Evolutionary conservation across 176 grass and related monocot genomes (phyloP), one percentile per base, ranked within the genome.

Genomic region (Secale cereale): DNA sequence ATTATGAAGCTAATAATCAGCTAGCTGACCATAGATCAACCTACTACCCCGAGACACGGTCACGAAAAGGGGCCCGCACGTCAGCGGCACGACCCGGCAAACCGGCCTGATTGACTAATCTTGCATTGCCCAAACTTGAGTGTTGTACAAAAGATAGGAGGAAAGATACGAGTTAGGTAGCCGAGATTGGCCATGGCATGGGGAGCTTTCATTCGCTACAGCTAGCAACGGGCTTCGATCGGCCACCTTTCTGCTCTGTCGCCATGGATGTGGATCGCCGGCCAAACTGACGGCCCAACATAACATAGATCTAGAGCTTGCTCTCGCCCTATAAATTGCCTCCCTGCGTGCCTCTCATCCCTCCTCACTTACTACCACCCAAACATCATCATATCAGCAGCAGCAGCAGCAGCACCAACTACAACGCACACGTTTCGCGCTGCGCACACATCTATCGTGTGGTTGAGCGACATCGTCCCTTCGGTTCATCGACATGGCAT

Each of bases 121-220:
- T 9, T 26, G 78, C 78, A 8, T 89, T 90, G 84, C 83, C 84
- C 59, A 90, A 82, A 78, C 83, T 78, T 86, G 73, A 90, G 56
- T 78, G 74, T 78, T 86, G 39, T 59, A 78, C 83, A 83, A 86
- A 90, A 86, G 88, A 90, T 86, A 56, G 39, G 13, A 39, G 57
- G 64, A 86, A 82, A 82, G 88, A 86, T 86, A 86, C 10, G 83
- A 30, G 56, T 90, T 90, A 73, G 88, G 88, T 82, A 90, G 79
- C 88, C 82, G 73, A 85, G 60, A 74, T 20, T n/a, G 79, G 62
- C 17, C 37, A 19, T 59, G 59, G 36, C 68, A 71, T 15, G 68
- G 36, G n/a, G 59, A 84, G 81, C 46, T 76, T 29, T 9, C 1
- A 20, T 46, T 46, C 40, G 12, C 33, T 85, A 32, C 60, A 78